These are phyloP conservation scores for Kernera saxatilis DNA, from an alignment of 345 rosid genomes.

Conservation along the genomic window DNA sequence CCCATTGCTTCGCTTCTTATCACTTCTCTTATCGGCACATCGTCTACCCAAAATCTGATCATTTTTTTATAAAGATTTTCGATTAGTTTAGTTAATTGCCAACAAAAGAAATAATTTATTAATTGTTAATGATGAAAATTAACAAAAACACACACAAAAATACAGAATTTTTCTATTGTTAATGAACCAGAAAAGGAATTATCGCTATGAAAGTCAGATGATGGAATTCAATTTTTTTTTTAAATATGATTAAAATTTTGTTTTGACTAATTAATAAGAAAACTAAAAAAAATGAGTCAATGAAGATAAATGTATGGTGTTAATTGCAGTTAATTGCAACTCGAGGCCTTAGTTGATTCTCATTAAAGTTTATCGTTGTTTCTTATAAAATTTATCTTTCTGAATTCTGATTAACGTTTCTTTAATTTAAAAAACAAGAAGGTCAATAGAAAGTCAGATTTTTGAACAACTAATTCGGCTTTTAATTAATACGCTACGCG, in stretches of 20 bases:
- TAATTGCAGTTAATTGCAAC: neutral
- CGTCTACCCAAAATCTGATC: conserved; percentile 79
- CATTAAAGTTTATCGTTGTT: neutral
- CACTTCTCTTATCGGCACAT: conserved; percentile 79
- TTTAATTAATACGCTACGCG: conserved; percentile 6
- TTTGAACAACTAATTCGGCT: neutral
- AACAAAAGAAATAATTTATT: neutral
- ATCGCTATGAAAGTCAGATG: no score
- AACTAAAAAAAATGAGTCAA: neutral
- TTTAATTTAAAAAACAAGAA: conserved; percentile 1
- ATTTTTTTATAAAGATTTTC: neutral
- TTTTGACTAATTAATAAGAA: no score
- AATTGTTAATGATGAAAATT: neutral
- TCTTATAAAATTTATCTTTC: neutral
- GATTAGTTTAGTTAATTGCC: neutral
- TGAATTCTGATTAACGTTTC: neutral
- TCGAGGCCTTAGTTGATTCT: neutral
- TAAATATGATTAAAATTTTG: no score
- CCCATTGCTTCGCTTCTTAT: conserved; percentile 64
- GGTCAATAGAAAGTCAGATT: neutral
- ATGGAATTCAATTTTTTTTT: no score
- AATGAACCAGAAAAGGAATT: neutral
- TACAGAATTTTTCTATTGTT: no score
- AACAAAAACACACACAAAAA: neutral
- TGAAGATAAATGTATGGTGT: no score